Evolutionary conservation across 495 filamentous ascomycete genomes (phyloP).

Genomic region (Neohortaea acidophila): DNA sequence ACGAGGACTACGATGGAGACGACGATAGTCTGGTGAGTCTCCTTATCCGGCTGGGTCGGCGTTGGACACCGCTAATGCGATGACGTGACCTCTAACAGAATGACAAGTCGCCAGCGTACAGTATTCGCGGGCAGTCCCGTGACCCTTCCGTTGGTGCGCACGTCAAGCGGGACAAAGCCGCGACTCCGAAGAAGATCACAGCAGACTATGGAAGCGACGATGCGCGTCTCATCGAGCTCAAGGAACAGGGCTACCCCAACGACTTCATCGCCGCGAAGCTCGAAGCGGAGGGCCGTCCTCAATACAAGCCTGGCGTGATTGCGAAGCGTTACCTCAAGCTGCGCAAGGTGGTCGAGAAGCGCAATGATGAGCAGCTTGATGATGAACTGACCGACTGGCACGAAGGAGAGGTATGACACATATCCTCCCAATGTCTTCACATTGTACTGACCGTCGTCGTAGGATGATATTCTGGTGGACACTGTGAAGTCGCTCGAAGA

Average conservation of each 20-base stretch:
- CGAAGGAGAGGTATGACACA: constrained; percentile 26
- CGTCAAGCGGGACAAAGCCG: neutral
- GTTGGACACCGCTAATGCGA: no score
- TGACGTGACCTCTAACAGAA: no score
- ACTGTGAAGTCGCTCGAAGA: constrained; percentile 16
- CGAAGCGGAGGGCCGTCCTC: constrained; percentile 20
- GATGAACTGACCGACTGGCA: constrained; percentile 29
- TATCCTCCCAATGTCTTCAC: no score
- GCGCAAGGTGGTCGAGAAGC: constrained; percentile 18
- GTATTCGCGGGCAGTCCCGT: no score
- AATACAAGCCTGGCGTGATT: constrained; percentile 26
- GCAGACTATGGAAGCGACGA: constrained; percentile 18
- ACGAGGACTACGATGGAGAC: no score
- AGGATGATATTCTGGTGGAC: constrained; percentile 22
- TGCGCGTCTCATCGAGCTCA: constrained; percentile 26
- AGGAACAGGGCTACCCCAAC: constrained; percentile 22
- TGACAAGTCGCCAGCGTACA: no score
- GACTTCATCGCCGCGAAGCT: constrained; percentile 22
- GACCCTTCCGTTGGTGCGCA: no score
- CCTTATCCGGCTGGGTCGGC: no score
- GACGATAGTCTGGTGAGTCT: no score
- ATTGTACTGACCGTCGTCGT: neutral
- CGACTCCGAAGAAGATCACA: constrained; percentile 17
- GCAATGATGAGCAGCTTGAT: constrained; percentile 23
- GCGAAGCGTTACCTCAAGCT: constrained; percentile 27